phyloP scores from a whole-genome alignment of 768 basidiomycete species.

The Cyclocybe aegerita region DNA sequence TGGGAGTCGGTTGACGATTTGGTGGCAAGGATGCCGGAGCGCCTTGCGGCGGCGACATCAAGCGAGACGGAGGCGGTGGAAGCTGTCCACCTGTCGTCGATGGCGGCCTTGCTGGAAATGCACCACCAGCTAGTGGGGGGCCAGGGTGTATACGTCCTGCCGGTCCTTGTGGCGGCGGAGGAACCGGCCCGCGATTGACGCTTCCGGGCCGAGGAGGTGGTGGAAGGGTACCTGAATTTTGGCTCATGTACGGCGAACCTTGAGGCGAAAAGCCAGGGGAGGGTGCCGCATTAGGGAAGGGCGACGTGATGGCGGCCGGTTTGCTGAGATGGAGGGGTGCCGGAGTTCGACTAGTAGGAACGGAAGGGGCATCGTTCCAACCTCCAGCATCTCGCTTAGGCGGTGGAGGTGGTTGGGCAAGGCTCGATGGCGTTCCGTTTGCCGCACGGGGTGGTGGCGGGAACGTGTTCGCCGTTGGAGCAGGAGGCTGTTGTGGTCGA shows the following conservation, averaged over 20 bases:
- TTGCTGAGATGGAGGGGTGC: slow-evolving; percentile 48
- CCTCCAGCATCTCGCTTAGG: slow-evolving; percentile 75
- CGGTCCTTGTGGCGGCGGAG: slow-evolving; percentile 33
- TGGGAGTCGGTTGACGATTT: slow-evolving; percentile 43
- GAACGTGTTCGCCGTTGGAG: slow-evolving; percentile 30
- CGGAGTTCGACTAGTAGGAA: slow-evolving; percentile 50
- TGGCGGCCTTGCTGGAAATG: slow-evolving; percentile 25
- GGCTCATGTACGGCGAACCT: slow-evolving; percentile 44
- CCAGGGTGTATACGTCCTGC: slow-evolving; percentile 25
- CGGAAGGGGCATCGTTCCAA: slow-evolving; percentile 88
- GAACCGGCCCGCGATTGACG: slow-evolving; percentile 49
- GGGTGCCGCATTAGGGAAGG: slow-evolving; percentile 73
- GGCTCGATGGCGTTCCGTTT: slow-evolving; percentile 25
- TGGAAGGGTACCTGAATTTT: slow-evolving; percentile 48
- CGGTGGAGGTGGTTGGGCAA: slow-evolving; percentile 41
- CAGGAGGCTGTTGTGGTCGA: slow-evolving; percentile 32
- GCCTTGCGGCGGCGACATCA: slow-evolving; percentile 48
- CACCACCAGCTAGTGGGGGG: slow-evolving; percentile 22
- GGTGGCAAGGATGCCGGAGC: slow-evolving; percentile 22
- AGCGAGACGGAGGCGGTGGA: slow-evolving; percentile 33
- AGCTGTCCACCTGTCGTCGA: slow-evolving; percentile 16
- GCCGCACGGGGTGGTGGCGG: slow-evolving; percentile 46
- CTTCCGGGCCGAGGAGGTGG: slow-evolving; percentile 69
- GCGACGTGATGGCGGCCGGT: slow-evolving; percentile 76
- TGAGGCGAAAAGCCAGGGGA: slow-evolving; percentile 46